These are phyloP conservation scores for Lotmaria passim DNA, from an alignment of 208 protist species.

Conservation along the genomic window DNA sequence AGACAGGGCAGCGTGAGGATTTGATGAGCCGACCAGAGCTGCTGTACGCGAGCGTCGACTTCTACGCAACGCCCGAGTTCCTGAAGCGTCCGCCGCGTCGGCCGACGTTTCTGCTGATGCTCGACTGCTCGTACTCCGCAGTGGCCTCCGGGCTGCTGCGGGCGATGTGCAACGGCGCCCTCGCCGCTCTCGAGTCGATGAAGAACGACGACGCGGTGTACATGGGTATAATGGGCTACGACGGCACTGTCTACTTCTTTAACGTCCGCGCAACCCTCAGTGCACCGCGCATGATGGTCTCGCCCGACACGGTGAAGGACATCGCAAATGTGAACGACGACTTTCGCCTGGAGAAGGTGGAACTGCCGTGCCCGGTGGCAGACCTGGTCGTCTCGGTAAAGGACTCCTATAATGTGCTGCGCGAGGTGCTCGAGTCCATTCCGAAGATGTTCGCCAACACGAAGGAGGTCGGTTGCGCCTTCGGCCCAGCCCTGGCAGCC, in stretches of 20 bases:
- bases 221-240: slow-evolving; percentile 81
- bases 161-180: slow-evolving; percentile 67
- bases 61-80: slow-evolving; percentile 96
- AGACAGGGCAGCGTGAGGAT: slow-evolving; percentile 85
- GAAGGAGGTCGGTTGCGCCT: slow-evolving; percentile 88
- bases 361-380: slow-evolving; percentile 74
- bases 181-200: slow-evolving; percentile 75
- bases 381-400: slow-evolving; percentile 84
- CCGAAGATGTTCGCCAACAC: slow-evolving; percentile 63
- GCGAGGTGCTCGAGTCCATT: slow-evolving; percentile 75
- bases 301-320: slow-evolving; percentile 83
- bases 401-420: slow-evolving; percentile 70
- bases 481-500: slow-evolving; percentile 93
- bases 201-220: slow-evolving; percentile 84
- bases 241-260: slow-evolving; percentile 94
- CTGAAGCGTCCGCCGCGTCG: slow-evolving; percentile 90
- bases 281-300: slow-evolving; percentile 89
- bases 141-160: slow-evolving; percentile 88
- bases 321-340: slow-evolving; percentile 83
- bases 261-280: slow-evolving; percentile 71
- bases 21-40: slow-evolving; percentile 90
- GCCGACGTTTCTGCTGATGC: slow-evolving; percentile 94
- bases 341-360: slow-evolving; percentile 80
- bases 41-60: slow-evolving; percentile 88
- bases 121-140: slow-evolving; percentile 94